Base-by-base conservation (phyloP, 1,139 yeast species). In the Hyphopichia pseudoburtonii region DNA sequence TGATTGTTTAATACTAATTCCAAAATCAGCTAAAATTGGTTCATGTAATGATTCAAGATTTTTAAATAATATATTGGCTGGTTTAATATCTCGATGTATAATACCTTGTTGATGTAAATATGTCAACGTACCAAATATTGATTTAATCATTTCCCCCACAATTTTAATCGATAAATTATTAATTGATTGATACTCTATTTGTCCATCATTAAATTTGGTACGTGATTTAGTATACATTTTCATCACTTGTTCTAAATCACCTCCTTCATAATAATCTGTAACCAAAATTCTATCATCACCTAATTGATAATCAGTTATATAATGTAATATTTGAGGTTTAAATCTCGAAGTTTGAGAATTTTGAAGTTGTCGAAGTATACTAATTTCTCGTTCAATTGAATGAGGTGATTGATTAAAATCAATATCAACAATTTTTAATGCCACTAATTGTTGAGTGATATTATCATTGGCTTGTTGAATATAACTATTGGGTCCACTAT, bases 71-170 rank as follows among this genome's bases (percentile, higher is more conserved):
- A 90, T 72, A 52, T 90, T 90, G 15, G 79, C 79, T 0, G 95
- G 95, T 57, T 90, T 90, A 37, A 90, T 62, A 57, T 90, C 97
- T 33, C 97, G 72, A 55, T 90, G 97, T 12, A 90, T 88, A n/a
- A 90, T 73, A 0, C 81, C 81, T 2, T 67, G 49, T 41, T 82
- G 30, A 36, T 66, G 73, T 16, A 67, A 40, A 39, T 52, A 62
- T 24, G 34, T 31, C 12, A 66, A 46, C 1, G 59, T 58, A 12
- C 38, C 43, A 8, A 51, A 43, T 23, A 66, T 37, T 16, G 52
- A 50, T 12, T 25, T 28, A 1, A 64, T 32, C n/a, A 62, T 58
- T 3, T 30, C 28, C 8, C 40, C 42, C 9, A 51, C 49, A 16
- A 45, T 31, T 1, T 42, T 44, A 9, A 34, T 34, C 1, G 56